Evolutionary conservation across 805 yeast species (phyloP).

Genomic region (Lipomyces yamanashiensis): DNA sequence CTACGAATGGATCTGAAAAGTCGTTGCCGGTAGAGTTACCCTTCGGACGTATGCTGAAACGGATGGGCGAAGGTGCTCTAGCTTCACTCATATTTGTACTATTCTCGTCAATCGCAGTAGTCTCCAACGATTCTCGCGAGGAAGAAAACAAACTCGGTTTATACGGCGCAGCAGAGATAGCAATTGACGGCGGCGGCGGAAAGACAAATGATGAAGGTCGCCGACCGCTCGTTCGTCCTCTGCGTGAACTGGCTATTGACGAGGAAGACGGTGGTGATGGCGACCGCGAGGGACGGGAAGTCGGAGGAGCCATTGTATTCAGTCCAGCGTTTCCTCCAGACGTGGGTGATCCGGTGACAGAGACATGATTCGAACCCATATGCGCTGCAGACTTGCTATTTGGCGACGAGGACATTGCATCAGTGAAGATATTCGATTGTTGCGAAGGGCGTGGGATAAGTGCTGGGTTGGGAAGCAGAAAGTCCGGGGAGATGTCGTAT

Average conservation of each 20-base stretch:
- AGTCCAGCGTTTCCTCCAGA: not conserved
- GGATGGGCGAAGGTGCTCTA: constrained; percentile 28
- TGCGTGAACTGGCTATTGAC: not conserved
- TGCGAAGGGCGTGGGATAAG: constrained; percentile 17
- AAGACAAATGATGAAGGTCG: constrained; percentile 23
- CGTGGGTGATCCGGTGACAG: not conserved
- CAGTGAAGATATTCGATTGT: constrained; percentile 8
- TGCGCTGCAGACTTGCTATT: not conserved
- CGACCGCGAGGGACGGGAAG: constrained; percentile 1
- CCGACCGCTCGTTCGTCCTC: constrained; percentile 4
- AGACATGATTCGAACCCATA: no score
- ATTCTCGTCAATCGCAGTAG: constrained; percentile 32
- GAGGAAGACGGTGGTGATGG: constrained; percentile 15
- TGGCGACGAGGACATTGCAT: constrained; percentile 5
- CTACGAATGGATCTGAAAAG: not conserved
- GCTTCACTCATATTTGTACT: constrained; percentile 17
- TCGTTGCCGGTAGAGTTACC: not conserved
- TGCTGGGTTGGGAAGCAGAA: constrained; percentile 21
- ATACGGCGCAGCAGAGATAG: constrained; percentile 23
- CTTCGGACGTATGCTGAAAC: constrained; percentile 18
- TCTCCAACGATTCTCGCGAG: constrained; percentile 31
- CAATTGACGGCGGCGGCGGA: constrained; percentile 23
- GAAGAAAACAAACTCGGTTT: constrained; percentile 18
- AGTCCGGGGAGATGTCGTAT: constrained; percentile 33
- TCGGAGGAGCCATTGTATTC: no score